Conservation (phyloP, 768 basidiomycete genomes). For the Mycena capillaripes region DNA sequence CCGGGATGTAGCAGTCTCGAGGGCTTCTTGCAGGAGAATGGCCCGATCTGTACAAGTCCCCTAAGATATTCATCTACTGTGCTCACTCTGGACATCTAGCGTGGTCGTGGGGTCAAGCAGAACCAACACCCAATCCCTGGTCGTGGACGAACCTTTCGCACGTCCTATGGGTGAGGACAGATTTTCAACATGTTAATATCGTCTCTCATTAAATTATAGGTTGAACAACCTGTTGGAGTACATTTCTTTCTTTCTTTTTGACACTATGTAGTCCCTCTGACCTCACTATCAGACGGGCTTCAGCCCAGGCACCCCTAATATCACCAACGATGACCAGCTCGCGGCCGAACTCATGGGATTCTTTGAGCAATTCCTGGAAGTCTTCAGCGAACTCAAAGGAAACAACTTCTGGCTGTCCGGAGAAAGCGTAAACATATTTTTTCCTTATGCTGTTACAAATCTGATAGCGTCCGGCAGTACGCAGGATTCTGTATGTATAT, state of each 20-base stretch:
- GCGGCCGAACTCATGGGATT: conserved; percentile 67
- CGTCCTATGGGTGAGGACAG: conserved; percentile 61
- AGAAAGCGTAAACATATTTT: conserved; percentile 67
- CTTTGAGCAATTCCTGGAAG: conserved; percentile 74
- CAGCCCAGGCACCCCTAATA: conserved; percentile 74
- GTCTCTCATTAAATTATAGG: conserved; percentile 3
- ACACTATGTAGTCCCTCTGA: neutral
- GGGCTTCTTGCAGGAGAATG: conserved; percentile 78
- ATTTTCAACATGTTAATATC: neutral
- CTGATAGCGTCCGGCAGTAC: conserved; percentile 57
- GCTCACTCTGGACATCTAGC: conserved; percentile 38
- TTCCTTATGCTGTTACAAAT: neutral
- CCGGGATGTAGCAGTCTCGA: conserved; percentile 80
- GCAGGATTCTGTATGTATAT: conserved; percentile 72
- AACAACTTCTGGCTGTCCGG: conserved; percentile 76
- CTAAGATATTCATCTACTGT: neutral
- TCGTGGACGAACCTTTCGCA: conserved; percentile 83
- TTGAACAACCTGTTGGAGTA: conserved; percentile 81
- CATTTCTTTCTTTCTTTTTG: neutral
- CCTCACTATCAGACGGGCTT: conserved; percentile 66
- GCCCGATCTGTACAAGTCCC: conserved; percentile 61
- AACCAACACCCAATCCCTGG: conserved; percentile 62
- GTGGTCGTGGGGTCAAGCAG: conserved; percentile 66
- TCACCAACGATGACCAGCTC: conserved; percentile 71
- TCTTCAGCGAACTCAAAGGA: conserved; percentile 77